These are phyloP conservation scores for Rhododendron henanense DNA, from an alignment of 148 eudicot genomes.

Conservation along the genomic window DNA sequence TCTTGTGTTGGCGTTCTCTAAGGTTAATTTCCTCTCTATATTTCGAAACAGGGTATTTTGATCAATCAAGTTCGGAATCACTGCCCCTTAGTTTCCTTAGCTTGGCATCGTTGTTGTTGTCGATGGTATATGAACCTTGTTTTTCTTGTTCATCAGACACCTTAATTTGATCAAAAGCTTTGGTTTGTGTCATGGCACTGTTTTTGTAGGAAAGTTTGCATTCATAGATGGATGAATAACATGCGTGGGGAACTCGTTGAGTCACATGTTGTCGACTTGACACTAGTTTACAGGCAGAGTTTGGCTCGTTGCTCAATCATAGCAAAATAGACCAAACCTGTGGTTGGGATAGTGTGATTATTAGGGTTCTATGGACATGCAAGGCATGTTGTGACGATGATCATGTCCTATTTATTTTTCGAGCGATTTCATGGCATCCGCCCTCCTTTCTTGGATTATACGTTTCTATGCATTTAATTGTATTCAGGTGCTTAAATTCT, in stretches of 20 bases:
- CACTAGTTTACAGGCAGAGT: not conserved
- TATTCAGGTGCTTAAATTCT: not conserved
- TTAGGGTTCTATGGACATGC: not conserved
- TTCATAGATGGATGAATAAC: not conserved
- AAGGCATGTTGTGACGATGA: not conserved
- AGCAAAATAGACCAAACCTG: not conserved
- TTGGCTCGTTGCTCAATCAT: not conserved
- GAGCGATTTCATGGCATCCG: not conserved
- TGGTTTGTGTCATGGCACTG: not conserved
- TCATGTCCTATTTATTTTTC: not conserved
- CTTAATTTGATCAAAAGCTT: not conserved
- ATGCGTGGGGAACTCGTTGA: not conserved
- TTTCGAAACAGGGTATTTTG: not conserved
- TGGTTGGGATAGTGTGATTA: not conserved
- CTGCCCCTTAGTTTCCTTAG: not conserved
- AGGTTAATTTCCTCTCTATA: not conserved
- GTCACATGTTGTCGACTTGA: not conserved
- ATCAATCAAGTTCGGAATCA: not conserved
- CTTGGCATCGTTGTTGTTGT: not conserved
- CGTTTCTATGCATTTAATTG: not conserved
- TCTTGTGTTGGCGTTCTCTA: not conserved
- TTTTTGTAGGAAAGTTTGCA: not conserved
- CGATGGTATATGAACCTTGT: not conserved
- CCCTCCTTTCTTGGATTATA: not conserved
- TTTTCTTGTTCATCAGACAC: not conserved